Conservation (phyloP, 2,329 filamentous ascomycete genomes). For the Cytospora piceicola region DNA sequence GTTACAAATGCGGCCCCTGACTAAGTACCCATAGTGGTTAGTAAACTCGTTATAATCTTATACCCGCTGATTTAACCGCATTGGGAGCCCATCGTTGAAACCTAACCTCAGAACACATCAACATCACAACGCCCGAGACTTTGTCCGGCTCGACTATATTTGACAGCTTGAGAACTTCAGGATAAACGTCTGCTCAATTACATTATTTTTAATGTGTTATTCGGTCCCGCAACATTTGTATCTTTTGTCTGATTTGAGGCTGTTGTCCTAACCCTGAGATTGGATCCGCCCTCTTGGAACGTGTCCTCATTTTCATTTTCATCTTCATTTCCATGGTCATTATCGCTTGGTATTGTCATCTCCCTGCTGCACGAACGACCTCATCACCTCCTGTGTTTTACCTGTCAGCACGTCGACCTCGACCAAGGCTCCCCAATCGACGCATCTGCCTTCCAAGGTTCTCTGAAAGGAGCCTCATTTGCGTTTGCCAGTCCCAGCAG, state of each 20-base stretch:
- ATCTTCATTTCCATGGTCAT: no score
- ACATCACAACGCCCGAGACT: background rate
- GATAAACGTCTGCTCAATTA: background rate
- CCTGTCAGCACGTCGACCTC: background rate
- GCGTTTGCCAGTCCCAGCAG: background rate
- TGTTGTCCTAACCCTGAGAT: constrained; percentile 21
- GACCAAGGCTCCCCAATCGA: background rate
- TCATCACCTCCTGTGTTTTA: background rate
- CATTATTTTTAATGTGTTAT: background rate
- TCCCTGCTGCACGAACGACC: background rate
- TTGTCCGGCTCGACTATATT: background rate
- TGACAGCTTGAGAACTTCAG: no score
- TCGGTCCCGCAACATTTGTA: background rate
- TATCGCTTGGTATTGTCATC: no score
- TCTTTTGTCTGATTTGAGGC: background rate
- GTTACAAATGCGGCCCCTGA: background rate
- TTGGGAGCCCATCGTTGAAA: background rate
- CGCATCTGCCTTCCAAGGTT: background rate
- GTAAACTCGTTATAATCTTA: background rate
- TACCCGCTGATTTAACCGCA: background rate
- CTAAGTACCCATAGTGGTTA: background rate
- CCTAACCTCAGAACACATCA: background rate
- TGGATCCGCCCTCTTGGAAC: constrained; percentile 8
- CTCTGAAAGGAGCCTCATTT: background rate
- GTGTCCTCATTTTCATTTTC: constrained; percentile 13